Evolutionary conservation across 2,329 filamentous ascomycete genomes (phyloP).

Genomic region (Clonostachys solani): DNA sequence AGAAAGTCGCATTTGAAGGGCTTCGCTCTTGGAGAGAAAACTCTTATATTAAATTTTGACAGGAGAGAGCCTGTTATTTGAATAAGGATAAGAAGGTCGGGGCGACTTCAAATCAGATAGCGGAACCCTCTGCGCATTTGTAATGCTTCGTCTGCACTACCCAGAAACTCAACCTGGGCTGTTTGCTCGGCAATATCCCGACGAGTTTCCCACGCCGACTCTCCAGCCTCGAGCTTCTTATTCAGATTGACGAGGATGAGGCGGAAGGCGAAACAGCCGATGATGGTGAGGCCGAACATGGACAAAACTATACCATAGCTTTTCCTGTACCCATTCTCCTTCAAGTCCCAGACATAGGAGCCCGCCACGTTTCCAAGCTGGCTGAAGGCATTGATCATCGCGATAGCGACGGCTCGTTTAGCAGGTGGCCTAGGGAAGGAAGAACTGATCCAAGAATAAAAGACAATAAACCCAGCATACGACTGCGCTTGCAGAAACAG

Average conservation of each 20-base stretch:
- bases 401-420: conserved; percentile 57
- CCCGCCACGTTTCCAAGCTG: conserved; percentile 57
- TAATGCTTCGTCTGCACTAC: conserved; percentile 36
- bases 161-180: conserved; percentile 27
- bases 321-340: conserved; percentile 56
- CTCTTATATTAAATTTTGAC: too few species aligned
- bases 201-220: conserved; percentile 28
- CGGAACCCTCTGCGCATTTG: conserved; percentile 41
- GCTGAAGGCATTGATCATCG: conserved; percentile 54
- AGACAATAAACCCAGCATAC: conserved; percentile 55
- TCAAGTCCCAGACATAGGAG: conserved; percentile 58
- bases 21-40: too few species aligned
- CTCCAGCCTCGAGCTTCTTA: conserved; percentile 37
- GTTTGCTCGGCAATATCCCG: conserved; percentile 30
- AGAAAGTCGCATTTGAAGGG: too few species aligned
- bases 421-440: conserved; percentile 55
- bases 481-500: conserved; percentile 55
- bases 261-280: conserved; percentile 44
- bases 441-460: conserved; percentile 54
- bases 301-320: conserved; percentile 61
- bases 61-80: too few species aligned
- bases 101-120: conserved; percentile 32
- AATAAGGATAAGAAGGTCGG: not conserved
- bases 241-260: conserved; percentile 40
- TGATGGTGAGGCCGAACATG: conserved; percentile 58